phyloP scores from a whole-genome alignment of 306 rosid genomes.

The Quercus variabilis region DNA sequence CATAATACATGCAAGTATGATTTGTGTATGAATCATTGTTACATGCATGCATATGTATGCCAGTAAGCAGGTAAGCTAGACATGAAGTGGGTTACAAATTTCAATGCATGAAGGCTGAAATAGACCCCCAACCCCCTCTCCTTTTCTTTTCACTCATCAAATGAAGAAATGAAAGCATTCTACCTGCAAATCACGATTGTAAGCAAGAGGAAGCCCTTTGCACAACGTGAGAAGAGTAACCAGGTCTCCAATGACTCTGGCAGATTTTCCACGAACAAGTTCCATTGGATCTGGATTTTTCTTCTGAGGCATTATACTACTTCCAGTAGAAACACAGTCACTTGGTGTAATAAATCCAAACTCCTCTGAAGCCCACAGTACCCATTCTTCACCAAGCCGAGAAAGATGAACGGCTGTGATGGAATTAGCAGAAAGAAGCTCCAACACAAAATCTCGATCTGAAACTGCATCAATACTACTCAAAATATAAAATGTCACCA shows the following conservation, averaged over 20 bases:
- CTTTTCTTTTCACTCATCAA: neutral
- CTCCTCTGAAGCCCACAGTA: slow-evolving; percentile 96
- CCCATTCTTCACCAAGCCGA: slow-evolving; percentile 99
- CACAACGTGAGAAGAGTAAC: slow-evolving; percentile 86
- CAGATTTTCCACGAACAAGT: slow-evolving; percentile 97
- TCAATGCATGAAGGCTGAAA: neutral
- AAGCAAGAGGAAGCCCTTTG: slow-evolving; percentile 98
- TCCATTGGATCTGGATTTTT: slow-evolving; percentile 99
- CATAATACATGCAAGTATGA: neutral
- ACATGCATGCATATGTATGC: neutral
- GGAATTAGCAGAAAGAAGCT: slow-evolving; percentile 85
- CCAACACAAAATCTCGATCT: slow-evolving; percentile 89
- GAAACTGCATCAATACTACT: slow-evolving; percentile 93
- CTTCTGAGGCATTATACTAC: slow-evolving; percentile 99
- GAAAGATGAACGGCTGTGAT: slow-evolving; percentile 91
- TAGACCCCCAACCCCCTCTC: neutral
- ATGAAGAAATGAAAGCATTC: neutral
- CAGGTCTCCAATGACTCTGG: slow-evolving; percentile 84
- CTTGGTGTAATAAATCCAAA: slow-evolving; percentile 92
- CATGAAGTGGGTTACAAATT: neutral
- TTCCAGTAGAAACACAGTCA: slow-evolving; percentile 92
- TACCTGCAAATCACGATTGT: slow-evolving; percentile 98
- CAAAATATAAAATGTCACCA: slow-evolving; percentile 17
- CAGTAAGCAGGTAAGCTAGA: neutral
- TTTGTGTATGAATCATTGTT: neutral